Conservation (phyloP, 768 basidiomycete genomes). For the Suillus plorans region DNA sequence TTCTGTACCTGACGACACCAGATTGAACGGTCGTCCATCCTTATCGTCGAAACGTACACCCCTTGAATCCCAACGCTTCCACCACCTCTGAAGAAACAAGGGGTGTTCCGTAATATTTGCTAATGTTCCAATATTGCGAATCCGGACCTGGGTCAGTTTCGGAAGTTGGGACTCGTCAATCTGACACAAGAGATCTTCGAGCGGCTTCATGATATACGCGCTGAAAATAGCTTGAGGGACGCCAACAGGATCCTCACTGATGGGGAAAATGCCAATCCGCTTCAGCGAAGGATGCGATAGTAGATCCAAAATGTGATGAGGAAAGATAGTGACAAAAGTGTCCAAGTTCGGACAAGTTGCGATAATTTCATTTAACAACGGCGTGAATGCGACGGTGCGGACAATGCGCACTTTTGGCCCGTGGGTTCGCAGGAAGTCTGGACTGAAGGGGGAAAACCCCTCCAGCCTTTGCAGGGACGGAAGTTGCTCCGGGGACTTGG, state of each 20-base stretch:
- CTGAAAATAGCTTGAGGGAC: slow-evolving; percentile 39
- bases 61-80: slow-evolving; percentile 24
- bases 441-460: slow-evolving; percentile 40
- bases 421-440: slow-evolving; percentile 40
- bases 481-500: slow-evolving; percentile 33
- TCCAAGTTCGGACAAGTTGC: slow-evolving; percentile 41
- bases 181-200: slow-evolving; percentile 38
- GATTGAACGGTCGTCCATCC: slow-evolving; percentile 24
- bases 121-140: slow-evolving; percentile 42
- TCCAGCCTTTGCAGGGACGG: slow-evolving; percentile 44
- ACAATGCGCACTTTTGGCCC: slow-evolving; percentile 42
- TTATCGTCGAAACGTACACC: slow-evolving; percentile 34
- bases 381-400: slow-evolving; percentile 35
- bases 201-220: slow-evolving; percentile 40
- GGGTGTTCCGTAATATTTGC: slow-evolving; percentile 29
- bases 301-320: slow-evolving; percentile 33
- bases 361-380: slow-evolving; percentile 37
- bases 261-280: slow-evolving; percentile 46
- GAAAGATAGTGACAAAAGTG: slow-evolving; percentile 40
- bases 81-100: slow-evolving; percentile 29
- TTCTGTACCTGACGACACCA: slow-evolving; percentile 3
- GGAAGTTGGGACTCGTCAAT: slow-evolving; percentile 38
- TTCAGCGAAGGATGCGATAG: slow-evolving; percentile 37
- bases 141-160: slow-evolving; percentile 34
- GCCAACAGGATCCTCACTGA: slow-evolving; percentile 34